Evolutionary conservation across 139 green algal genomes (phyloP), one percentile per base, ranked within the genome.

Genomic region (Chlamydomonas sp.): DNA sequence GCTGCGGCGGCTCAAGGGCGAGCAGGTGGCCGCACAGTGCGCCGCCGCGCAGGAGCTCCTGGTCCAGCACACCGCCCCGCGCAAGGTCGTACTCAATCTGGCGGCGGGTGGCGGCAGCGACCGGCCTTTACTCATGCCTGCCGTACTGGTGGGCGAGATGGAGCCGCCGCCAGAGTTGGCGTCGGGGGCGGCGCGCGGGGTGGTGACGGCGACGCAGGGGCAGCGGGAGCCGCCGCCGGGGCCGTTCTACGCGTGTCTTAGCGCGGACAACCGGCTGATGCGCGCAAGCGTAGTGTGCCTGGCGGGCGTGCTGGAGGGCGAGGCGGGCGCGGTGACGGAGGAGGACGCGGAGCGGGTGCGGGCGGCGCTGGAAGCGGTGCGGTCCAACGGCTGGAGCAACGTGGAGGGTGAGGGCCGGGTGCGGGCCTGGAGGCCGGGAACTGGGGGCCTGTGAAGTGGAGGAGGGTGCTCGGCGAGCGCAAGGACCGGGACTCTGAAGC

Each of bases 181-280:
- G 79, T 20, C 58, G 61, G 20, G 61, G 90, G 71, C 72, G 67
- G 63, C 10, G 64, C 16, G 57, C 10, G 66, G 10, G 79, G 49
- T 14, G 10, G 63, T 5, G 17, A 60, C 78, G 57, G 31, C 76
- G 4, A 85, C 20, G 75, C 5, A 20, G 75, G 66, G 10, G 66
- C 66, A 18, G 12, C 10, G 9, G 66, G 18, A 62, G 5, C 15
- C 20, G 7, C 69, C 79, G 64, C 79, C 64, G 31, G 59, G 59
- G 62, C 84, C 84, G 6, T 85, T 86, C 77, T 96, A 92, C 85
- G 80, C 91, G 0, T 97, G 93, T 86, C 88, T 97, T 8, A 82
- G 84, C 7, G 85, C 93, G 10, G 95, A 97, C 94, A 97, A 97
- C 88, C 85, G 88, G 6, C 89, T 96, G 31, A 74, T 94, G 89